Base-by-base conservation (phyloP, 345 rosid species). In the Gynandropsis gynandra region DNA sequence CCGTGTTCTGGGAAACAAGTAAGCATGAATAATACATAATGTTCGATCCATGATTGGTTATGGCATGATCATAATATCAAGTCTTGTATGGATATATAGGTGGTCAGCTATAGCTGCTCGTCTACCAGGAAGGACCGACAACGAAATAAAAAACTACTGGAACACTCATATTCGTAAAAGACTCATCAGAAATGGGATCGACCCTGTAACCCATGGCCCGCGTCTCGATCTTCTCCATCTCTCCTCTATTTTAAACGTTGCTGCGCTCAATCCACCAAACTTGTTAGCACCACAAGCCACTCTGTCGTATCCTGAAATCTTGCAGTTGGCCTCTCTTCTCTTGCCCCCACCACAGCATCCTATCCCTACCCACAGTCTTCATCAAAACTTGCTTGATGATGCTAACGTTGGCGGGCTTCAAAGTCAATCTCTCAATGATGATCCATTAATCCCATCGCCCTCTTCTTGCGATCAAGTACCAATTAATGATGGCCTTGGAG, bases 81-180 rank as follows among this genome's bases (percentile, higher is more conserved):
- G n/a, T n/a, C n/a, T 10, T 56, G 43, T 9, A 37, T 5, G 1
- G 19, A 31, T n/a, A 16, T 21, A 7, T n/a, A 92, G 98, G 75
- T 92, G 98, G 98, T 87, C 96, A 1, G 96, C 93, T 4, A 92
- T 92, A 70, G 98, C 96, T 16, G 89, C 83, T 70, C 87, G 95
- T n/a, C 72, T 92, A 68, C 98, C 96, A 0, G 98, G 98, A 54
- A 79, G 98, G 62, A 87, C 96, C 0, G 98, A 92, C 52, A 92
- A 92, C 29, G 96, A 92, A 69, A 84, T 92, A 54, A 92, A 92
- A 73, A 92, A 92, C 54, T 80, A 77, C 52, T 92, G 98, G 98
- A 87, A 92, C 76, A 92, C 98, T 17, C 93, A 78, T 39, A 82
- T 87, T 24, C 74, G 95, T 14, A 92, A 85, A 64, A 75, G 93